These are phyloP conservation scores for Botrytis hyacinthi DNA, from an alignment of 2,329 filamentous ascomycete genomes.

Conservation along the genomic window DNA sequence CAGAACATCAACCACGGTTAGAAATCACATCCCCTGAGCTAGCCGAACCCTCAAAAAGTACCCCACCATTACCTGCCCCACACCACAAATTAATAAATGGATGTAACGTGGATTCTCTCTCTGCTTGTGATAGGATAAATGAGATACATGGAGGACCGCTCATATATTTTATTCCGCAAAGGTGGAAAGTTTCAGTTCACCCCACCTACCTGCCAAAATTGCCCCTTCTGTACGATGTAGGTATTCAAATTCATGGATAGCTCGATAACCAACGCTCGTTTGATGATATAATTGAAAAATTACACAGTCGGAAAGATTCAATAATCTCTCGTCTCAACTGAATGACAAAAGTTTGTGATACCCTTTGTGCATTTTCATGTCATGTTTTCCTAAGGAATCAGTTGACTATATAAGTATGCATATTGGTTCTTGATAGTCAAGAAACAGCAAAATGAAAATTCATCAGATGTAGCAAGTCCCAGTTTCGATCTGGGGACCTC, in stretches of 20 bases:
- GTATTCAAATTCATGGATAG: too few species aligned
- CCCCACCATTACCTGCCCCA: not conserved
- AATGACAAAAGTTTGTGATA: not conserved
- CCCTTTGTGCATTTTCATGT: not conserved
- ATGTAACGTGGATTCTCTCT: not conserved
- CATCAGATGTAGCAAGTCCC: conserved; percentile 17
- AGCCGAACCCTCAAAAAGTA: not conserved
- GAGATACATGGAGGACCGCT: too few species aligned
- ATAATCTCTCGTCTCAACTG: not conserved
- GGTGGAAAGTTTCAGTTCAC: not conserved
- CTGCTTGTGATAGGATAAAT: not conserved
- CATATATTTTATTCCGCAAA: not conserved
- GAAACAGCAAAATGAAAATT: not conserved
- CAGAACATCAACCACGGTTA: not conserved
- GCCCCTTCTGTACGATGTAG: too few species aligned
- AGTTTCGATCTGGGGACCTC: conserved; percentile 42
- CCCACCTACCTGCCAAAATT: not conserved
- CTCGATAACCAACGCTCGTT: not conserved
- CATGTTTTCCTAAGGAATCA: not conserved
- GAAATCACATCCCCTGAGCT: conserved; percentile 11
- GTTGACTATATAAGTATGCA: too few species aligned
- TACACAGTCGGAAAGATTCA: not conserved
- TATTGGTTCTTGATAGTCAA: not conserved
- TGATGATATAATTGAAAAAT: not conserved
- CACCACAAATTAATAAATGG: not conserved